Evolutionary conservation across 2,329 filamentous ascomycete genomes (phyloP).

Genomic region (Epichloe gansuensis): DNA sequence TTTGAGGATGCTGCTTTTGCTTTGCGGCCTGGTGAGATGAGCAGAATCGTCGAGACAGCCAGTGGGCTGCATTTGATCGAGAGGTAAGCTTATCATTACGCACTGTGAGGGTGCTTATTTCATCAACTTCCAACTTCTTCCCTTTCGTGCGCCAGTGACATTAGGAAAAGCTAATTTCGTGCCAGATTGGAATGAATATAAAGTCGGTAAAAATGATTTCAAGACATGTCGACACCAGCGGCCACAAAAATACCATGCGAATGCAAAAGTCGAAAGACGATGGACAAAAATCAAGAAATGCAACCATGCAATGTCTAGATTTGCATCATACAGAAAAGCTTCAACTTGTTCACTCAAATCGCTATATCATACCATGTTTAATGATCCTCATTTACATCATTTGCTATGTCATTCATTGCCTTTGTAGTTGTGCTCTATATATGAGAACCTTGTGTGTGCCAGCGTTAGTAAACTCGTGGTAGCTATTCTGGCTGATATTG

Average conservation of each 20-base stretch:
- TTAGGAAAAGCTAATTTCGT: neutral
- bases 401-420: neutral
- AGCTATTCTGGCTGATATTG: neutral
- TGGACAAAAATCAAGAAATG: neutral
- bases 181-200: neutral
- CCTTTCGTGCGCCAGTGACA: neutral
- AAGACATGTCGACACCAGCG: neutral
- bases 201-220: neutral
- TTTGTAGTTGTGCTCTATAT: neutral
- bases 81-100: constrained; percentile 43
- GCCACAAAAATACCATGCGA: neutral
- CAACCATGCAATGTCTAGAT: neutral
- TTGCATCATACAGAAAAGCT: neutral
- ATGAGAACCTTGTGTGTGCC: neutral
- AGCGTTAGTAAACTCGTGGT: neutral
- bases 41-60: constrained; percentile 77
- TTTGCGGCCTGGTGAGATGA: constrained; percentile 78
- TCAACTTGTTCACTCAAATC: neutral
- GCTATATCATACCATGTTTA: neutral
- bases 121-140: neutral
- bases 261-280: neutral
- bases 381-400: neutral
- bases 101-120: neutral
- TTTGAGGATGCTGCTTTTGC: constrained; percentile 94
- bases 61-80: constrained; percentile 94